Conservation (phyloP, 352 stramenopile species). For the Blastocystis sp. region DNA sequence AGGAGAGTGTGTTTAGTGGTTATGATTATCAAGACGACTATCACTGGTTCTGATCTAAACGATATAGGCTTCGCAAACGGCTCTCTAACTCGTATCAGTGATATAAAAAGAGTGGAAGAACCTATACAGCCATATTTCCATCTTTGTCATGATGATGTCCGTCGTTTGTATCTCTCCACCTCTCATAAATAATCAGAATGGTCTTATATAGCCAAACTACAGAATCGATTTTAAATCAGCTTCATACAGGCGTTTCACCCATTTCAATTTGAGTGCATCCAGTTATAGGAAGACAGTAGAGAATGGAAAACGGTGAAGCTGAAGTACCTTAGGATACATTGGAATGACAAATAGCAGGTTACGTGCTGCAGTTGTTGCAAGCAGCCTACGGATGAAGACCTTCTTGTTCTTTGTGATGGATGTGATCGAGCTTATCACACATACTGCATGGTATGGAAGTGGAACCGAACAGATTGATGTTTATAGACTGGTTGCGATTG, state of each 20-base stretch:
- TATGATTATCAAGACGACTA: slow-evolving; percentile 7
- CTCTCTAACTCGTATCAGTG: too few species aligned
- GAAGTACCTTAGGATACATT: not conserved
- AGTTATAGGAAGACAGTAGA: not conserved
- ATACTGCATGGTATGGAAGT: slow-evolving; percentile 44
- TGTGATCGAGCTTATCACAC: slow-evolving; percentile 58
- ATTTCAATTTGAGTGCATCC: not conserved
- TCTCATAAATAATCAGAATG: too few species aligned
- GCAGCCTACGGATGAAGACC: slow-evolving; percentile 21
- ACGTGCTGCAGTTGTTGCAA: slow-evolving; percentile 34
- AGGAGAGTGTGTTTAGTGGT: not conserved
- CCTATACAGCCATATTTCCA: too few species aligned
- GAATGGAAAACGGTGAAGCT: slow-evolving; percentile 29
- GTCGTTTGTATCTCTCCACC: too few species aligned
- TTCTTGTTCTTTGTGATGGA: slow-evolving; percentile 51
- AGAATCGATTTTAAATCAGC: not conserved
- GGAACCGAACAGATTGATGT: not conserved
- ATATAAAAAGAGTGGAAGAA: too few species aligned
- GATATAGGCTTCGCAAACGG: too few species aligned
- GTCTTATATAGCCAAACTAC: too few species aligned
- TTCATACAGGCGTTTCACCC: slow-evolving; percentile 11
- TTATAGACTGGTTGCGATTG: slow-evolving; percentile 56
- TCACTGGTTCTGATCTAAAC: too few species aligned
- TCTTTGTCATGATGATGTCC: too few species aligned
- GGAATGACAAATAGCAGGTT: not conserved